Conservation (phyloP, 257 asterid species). For the Solanum neorickii region DNA sequence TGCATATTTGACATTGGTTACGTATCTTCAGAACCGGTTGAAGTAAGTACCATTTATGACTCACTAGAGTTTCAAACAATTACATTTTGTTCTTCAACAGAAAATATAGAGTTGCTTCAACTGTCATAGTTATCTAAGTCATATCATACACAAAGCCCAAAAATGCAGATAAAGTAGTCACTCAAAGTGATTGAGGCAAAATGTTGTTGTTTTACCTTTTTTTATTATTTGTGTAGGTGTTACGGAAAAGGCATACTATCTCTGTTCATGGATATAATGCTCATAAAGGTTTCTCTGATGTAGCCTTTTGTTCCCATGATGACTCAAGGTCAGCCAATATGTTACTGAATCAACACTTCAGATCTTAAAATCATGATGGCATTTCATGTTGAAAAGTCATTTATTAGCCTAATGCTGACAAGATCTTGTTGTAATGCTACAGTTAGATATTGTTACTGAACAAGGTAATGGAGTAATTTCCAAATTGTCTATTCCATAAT, state of each 20-base stretch:
- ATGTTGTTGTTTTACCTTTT: not conserved
- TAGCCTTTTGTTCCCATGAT: slow-evolving; percentile 67
- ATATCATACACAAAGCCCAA: not conserved
- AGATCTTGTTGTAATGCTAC: not conserved
- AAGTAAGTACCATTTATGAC: slow-evolving; percentile 40
- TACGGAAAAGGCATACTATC: slow-evolving; percentile 57
- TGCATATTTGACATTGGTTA: slow-evolving; percentile 72
- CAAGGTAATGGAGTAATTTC: not conserved
- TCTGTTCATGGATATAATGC: slow-evolving; percentile 59
- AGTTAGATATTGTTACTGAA: not conserved
- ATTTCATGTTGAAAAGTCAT: not conserved
- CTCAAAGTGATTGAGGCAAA: not conserved
- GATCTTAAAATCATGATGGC: not conserved
- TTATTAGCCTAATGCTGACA: not conserved
- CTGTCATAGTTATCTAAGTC: not conserved
- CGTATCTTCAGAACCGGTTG: slow-evolving; percentile 64
- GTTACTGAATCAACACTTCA: not conserved
- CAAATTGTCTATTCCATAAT: not conserved
- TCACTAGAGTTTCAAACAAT: not conserved
- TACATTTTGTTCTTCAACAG: not conserved
- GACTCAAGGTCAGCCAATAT: slow-evolving; percentile 44
- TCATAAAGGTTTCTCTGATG: slow-evolving; percentile 69
- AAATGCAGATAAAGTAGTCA: not conserved
- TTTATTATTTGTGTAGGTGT: slow-evolving; percentile 39
- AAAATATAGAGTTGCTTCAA: not conserved